phyloP scores from a whole-genome alignment of 148 eudicot genomes.

The Rhododendron kiyosumense region DNA sequence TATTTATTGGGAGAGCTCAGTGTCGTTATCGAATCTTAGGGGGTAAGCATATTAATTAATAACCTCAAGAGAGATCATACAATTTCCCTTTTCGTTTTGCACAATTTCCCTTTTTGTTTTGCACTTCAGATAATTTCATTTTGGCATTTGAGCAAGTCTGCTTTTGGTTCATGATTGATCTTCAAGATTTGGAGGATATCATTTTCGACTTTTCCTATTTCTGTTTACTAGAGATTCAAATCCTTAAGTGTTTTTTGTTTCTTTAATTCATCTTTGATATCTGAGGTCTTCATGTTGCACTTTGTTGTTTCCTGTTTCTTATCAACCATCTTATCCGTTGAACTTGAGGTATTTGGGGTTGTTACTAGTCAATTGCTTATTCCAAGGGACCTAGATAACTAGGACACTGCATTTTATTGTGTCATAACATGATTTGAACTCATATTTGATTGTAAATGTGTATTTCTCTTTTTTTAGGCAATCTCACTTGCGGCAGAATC shows the following conservation, averaged over 20 bases:
- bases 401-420: not conserved
- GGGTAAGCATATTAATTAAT: not conserved
- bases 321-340: not conserved
- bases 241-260: not conserved
- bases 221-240: too few species aligned
- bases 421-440: not conserved
- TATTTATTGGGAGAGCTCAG: not conserved
- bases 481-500: slow-evolving; percentile 72
- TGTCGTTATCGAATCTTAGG: not conserved
- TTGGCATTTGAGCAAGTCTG: not conserved
- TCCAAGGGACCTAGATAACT: not conserved
- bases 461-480: slow-evolving; percentile 37
- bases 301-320: not conserved
- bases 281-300: not conserved
- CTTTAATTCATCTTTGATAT: not conserved
- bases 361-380: not conserved
- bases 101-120: not conserved
- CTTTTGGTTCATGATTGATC: not conserved
- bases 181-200: not conserved
- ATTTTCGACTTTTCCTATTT: not conserved
- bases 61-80: not conserved
- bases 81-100: not conserved
- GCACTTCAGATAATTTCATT: not conserved
- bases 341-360: not conserved
- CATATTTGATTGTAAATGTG: not conserved